A percentile compares a stretch with the other conserved stretches of the same genome.
Evolutionary conservation across 441 rosid genomes (phyloP).

Genomic region (Populus tomentosa): DNA sequence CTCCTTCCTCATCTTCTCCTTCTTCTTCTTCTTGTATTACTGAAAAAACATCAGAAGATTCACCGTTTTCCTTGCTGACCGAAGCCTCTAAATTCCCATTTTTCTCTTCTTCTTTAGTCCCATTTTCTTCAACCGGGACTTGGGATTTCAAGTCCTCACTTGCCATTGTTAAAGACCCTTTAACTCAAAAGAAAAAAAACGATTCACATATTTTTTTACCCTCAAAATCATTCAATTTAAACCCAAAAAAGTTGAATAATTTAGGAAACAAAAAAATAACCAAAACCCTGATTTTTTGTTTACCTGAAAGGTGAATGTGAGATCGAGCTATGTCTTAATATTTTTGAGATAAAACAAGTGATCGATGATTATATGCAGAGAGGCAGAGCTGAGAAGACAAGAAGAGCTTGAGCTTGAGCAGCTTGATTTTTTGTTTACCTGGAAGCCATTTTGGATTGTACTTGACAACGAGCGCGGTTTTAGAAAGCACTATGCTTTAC

Average conservation of each 20-base stretch:
- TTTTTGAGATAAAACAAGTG: not conserved
- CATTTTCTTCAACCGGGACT: slow-evolving; percentile 37
- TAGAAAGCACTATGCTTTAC: too few relatives aligned
- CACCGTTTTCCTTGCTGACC: slow-evolving; percentile 38
- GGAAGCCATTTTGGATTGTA: too few relatives aligned
- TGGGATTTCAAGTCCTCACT: slow-evolving; percentile 30
- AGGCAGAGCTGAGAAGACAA: not conserved
- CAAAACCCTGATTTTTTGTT: too few relatives aligned
- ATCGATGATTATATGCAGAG: not conserved
- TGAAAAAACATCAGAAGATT: slow-evolving; percentile 29
- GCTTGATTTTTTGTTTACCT: too few relatives aligned
- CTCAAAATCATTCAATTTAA: not conserved
- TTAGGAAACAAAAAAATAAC: not conserved
- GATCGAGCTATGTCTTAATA: not conserved
- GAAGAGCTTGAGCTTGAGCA: too few relatives aligned
- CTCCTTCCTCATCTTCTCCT: slow-evolving; percentile 53
- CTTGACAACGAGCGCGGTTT: too few relatives aligned
- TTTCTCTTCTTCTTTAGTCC: not conserved
- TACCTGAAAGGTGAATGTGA: not conserved
- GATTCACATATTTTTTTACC: not conserved
- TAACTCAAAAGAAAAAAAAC: not conserved
- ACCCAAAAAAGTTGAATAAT: not conserved
- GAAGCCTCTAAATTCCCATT: slow-evolving; percentile 36
- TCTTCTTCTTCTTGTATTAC: slow-evolving; percentile 39
- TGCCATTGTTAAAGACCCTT: slow-evolving; percentile 35